These are phyloP conservation scores for Yamadazyma sp. DNA, from an alignment of 805 yeast species.

Conservation along the genomic window DNA sequence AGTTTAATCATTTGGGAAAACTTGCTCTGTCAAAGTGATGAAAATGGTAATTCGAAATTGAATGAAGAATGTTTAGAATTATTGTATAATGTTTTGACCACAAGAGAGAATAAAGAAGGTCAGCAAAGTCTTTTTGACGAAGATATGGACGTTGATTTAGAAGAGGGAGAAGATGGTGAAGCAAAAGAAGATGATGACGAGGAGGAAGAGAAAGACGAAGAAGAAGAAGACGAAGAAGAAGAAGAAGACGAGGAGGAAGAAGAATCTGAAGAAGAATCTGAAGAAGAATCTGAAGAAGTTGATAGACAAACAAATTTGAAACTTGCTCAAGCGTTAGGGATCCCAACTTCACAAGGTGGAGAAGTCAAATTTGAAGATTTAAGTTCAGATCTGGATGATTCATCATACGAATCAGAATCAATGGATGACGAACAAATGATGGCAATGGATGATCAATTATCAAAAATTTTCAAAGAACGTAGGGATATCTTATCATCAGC, in stretches of 20 bases:
- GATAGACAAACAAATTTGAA: conserved; percentile 55
- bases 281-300: conserved; percentile 18
- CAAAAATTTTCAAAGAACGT: conserved; percentile 82
- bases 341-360: conserved; percentile 46
- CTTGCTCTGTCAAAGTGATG: conserved; percentile 30
- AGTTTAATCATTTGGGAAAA: conserved; percentile 40
- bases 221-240: conserved; percentile 21
- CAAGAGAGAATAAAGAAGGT: conserved; percentile 81
- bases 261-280: conserved; percentile 12
- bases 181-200: conserved; percentile 26
- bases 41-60: conserved; percentile 23
- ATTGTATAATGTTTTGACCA: conserved; percentile 32
- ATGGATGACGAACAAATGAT: conserved; percentile 98
- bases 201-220: conserved; percentile 27
- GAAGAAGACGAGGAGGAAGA: conserved; percentile 19
- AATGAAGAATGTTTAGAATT: conserved; percentile 32
- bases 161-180: conserved; percentile 19
- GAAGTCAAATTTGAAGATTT: conserved; percentile 44
- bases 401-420: conserved; percentile 61
- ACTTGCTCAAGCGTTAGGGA: conserved; percentile 67
- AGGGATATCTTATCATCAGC: conserved; percentile 55
- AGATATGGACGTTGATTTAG: conserved; percentile 30
- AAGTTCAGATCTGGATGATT: conserved; percentile 45
- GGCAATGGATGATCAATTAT: conserved; percentile 82
- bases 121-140: conserved; percentile 72